A percentile compares a stretch with the other conserved stretches of the same genome.
Conservation (phyloP, 805 yeast species). For the Nakazawaea wyomingensis region DNA sequence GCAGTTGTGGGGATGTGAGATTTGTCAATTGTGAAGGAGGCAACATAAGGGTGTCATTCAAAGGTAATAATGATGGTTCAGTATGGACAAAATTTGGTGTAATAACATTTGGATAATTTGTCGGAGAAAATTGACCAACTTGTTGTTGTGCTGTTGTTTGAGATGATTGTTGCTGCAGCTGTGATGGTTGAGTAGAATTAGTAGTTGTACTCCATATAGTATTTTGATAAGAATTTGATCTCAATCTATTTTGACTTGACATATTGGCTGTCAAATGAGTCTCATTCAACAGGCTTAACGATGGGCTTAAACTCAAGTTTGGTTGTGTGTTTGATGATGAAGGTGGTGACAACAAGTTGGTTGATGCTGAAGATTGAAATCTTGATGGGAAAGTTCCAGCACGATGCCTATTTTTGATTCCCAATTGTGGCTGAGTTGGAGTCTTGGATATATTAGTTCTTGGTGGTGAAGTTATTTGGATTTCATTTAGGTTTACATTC, state of each 20-base stretch:
- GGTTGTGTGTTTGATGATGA: constrained; percentile 15
- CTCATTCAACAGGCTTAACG: constrained; percentile 22
- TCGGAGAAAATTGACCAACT: constrained; percentile 7
- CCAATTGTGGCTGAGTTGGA: constrained; percentile 23
- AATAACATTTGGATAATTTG: constrained; percentile 3
- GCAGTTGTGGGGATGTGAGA: constrained; percentile 11
- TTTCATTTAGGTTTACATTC: background rate
- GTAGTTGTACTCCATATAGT: constrained; percentile 53
- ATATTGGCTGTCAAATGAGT: background rate
- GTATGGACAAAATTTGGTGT: constrained; percentile 10
- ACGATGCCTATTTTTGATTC: constrained; percentile 54
- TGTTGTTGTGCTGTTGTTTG: background rate
- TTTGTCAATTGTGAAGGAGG: constrained; percentile 11
- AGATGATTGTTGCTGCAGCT: background rate
- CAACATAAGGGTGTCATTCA: constrained; percentile 1
- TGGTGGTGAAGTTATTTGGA: background rate
- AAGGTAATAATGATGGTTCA: background rate
- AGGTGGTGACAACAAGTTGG: constrained; percentile 8
- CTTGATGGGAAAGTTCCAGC: constrained; percentile 79
- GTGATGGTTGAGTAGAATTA: constrained; percentile 3
- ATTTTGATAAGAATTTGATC: constrained; percentile 52
- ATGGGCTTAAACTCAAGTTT: constrained; percentile 21
- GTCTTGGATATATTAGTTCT: background rate
- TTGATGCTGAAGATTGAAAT: constrained; percentile 29
- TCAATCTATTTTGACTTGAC: constrained; percentile 30